Percentiles rank a stretch among this genome's conserved stretches.
Evolutionary conservation across 257 asterid genomes (phyloP).

Genomic region (Gynochthodes officinalis): DNA sequence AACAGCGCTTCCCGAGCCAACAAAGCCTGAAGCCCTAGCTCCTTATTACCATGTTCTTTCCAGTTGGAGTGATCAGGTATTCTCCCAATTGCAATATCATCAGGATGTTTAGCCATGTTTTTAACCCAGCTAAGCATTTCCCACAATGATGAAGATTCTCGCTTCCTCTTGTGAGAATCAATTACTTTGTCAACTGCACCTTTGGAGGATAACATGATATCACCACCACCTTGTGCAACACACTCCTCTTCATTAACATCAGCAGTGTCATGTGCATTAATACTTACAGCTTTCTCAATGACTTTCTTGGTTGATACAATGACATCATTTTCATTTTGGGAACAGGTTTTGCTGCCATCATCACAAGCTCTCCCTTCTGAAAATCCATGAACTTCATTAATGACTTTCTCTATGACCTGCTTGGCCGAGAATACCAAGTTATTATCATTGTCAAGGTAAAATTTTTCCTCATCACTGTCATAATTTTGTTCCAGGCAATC

Average conservation of each 20-base stretch:
- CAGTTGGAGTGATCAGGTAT: slow-evolving; percentile 56
- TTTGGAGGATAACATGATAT: slow-evolving; percentile 16
- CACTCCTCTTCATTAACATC: slow-evolving; percentile 17
- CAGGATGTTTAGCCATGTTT: slow-evolving; percentile 43
- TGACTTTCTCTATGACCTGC: slow-evolving; percentile 23
- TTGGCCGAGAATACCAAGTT: slow-evolving; percentile 22
- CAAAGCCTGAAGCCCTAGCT: slow-evolving; percentile 52
- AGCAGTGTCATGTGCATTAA: slow-evolving; percentile 10
- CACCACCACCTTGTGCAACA: slow-evolving; percentile 5
- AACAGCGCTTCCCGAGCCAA: slow-evolving; percentile 46
- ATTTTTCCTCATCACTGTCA: slow-evolving; percentile 19
- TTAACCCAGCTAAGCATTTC: slow-evolving; percentile 60
- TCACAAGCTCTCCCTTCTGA: slow-evolving; percentile 17
- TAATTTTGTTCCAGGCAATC: slow-evolving; percentile 14
- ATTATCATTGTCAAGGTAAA: slow-evolving; percentile 14
- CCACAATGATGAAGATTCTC: slow-evolving; percentile 32
- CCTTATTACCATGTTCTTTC: slow-evolving; percentile 42
- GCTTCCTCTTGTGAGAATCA: slow-evolving; percentile 58
- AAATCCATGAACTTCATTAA: slow-evolving; percentile 17
- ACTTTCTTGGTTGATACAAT: slow-evolving; percentile 22
- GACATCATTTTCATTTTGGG: slow-evolving; percentile 12
- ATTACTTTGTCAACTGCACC: slow-evolving; percentile 19
- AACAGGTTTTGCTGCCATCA: slow-evolving; percentile 17
- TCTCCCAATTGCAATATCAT: slow-evolving; percentile 43
- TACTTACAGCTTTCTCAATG: slow-evolving; percentile 1